phyloP scores from a whole-genome alignment of 2,329 filamentous ascomycete species.

The Didymella exigua region DNA sequence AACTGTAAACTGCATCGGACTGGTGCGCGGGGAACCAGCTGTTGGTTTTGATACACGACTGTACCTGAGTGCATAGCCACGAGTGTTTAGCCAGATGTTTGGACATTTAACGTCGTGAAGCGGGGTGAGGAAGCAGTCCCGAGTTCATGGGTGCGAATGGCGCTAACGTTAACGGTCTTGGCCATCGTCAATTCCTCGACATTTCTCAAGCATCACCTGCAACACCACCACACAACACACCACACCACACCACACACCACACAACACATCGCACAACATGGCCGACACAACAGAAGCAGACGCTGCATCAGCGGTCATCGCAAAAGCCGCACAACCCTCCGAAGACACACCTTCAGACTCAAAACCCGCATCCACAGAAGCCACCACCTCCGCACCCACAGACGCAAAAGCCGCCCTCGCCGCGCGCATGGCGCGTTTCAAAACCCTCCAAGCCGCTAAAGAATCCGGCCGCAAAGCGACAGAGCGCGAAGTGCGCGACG shows the following conservation, averaged over 20 bases:
- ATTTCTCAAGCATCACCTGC: background rate
- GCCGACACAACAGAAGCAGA: conserved; percentile 25
- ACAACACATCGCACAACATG: conserved; percentile 26
- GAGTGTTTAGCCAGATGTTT: too few relatives aligned
- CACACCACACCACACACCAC: too few relatives aligned
- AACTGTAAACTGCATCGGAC: too few relatives aligned
- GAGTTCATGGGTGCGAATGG: background rate
- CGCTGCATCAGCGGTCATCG: conserved; percentile 5
- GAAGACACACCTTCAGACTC: conserved; percentile 11
- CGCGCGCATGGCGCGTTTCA: conserved; percentile 72
- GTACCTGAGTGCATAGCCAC: too few relatives aligned
- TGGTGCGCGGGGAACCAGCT: too few relatives aligned
- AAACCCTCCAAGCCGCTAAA: conserved; percentile 78
- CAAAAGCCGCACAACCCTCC: conserved; percentile 8
- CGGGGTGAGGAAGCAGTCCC: too few relatives aligned
- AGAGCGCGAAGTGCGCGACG: conserved; percentile 45
- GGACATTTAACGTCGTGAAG: too few relatives aligned
- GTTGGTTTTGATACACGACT: too few relatives aligned
- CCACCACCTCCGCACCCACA: conserved; percentile 25
- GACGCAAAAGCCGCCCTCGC: conserved; percentile 43
- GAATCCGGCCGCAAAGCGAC: conserved; percentile 67
- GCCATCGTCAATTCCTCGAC: conserved; percentile 6
- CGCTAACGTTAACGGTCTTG: conserved; percentile 15
- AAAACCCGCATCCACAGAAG: conserved; percentile 19
- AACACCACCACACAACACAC: background rate